Evolutionary conservation across 2,329 filamentous ascomycete species (phyloP).

Genomic region (Didymella segeticola): DNA sequence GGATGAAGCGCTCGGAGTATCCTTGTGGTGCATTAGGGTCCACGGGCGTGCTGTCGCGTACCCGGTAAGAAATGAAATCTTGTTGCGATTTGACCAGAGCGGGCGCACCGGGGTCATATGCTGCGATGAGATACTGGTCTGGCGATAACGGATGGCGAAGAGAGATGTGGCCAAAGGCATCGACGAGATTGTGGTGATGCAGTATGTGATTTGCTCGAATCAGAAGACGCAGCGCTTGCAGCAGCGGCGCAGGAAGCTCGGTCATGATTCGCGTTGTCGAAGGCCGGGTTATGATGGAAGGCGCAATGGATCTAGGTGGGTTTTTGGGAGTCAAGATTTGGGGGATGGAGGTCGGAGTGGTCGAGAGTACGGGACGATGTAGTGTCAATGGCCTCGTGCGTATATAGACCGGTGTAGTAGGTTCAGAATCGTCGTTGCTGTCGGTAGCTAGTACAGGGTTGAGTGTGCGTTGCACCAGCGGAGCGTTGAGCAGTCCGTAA

Average conservation of each 20-base stretch:
- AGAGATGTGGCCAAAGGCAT: constrained; percentile 62
- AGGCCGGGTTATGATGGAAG: constrained; percentile 4
- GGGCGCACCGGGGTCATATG: constrained; percentile 53
- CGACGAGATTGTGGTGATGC: constrained; percentile 58
- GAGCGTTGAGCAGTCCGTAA: constrained; percentile 10
- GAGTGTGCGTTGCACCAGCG: constrained; percentile 2
- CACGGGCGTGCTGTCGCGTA: constrained; percentile 53
- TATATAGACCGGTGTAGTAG: constrained; percentile 14
- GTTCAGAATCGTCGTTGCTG: constrained; percentile 4
- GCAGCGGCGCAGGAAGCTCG: constrained; percentile 20
- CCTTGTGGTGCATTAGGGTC: constrained; percentile 46
- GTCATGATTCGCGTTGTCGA: constrained; percentile 3
- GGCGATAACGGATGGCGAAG: constrained; percentile 56
- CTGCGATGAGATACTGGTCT: constrained; percentile 58
- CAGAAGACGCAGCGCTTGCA: constrained; percentile 29
- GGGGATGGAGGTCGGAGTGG: constrained; percentile 9
- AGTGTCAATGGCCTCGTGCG: background rate
- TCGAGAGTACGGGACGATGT: constrained; percentile 4
- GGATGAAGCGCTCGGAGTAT: constrained; percentile 54
- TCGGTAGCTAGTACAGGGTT: constrained; percentile 5
- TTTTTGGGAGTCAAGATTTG: constrained; percentile 5
- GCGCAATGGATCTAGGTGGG: constrained; percentile 7
- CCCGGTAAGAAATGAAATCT: constrained; percentile 58
- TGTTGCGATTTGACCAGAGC: constrained; percentile 53
- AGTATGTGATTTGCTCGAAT: constrained; percentile 56